phyloP scores from a whole-genome alignment of 345 rosid species.

The Eucalyptus tenuipes region DNA sequence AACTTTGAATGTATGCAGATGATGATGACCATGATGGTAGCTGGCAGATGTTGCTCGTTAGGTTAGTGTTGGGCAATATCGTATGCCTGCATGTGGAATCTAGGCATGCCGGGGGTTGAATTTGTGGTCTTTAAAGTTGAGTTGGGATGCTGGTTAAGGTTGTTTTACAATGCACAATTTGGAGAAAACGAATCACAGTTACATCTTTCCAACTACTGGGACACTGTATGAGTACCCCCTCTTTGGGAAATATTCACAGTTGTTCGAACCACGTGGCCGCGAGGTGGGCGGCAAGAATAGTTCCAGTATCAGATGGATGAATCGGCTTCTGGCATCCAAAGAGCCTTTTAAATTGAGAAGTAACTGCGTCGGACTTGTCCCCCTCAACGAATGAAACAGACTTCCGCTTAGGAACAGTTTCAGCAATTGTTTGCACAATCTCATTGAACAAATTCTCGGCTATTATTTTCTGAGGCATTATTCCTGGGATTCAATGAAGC shows the following conservation, averaged over 20 bases:
- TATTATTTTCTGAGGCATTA: slow-evolving; percentile 67
- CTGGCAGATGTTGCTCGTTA: not conserved
- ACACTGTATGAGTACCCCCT: not conserved
- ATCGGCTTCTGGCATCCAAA: slow-evolving; percentile 76
- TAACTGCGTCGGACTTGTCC: slow-evolving; percentile 24
- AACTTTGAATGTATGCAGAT: not conserved
- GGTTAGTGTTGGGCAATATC: not conserved
- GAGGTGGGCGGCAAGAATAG: not conserved
- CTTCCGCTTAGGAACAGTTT: slow-evolving; percentile 50
- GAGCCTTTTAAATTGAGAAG: slow-evolving; percentile 49
- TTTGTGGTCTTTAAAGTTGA: not conserved
- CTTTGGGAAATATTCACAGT: not conserved
- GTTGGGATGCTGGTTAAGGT: not conserved
- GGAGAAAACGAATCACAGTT: not conserved
- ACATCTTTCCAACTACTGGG: not conserved
- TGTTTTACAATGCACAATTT: not conserved
- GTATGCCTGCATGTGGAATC: not conserved
- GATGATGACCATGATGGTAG: not conserved
- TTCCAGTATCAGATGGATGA: not conserved
- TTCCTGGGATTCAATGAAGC: slow-evolving; percentile 6
- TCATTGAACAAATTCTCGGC: slow-evolving; percentile 45
- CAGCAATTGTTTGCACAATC: slow-evolving; percentile 54
- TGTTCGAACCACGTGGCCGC: not conserved
- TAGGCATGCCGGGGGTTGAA: not conserved
- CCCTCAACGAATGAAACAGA: slow-evolving; percentile 51